Base-by-base conservation (phyloP, 805 yeast genomes). In the Diddensiella santjacobensis region DNA sequence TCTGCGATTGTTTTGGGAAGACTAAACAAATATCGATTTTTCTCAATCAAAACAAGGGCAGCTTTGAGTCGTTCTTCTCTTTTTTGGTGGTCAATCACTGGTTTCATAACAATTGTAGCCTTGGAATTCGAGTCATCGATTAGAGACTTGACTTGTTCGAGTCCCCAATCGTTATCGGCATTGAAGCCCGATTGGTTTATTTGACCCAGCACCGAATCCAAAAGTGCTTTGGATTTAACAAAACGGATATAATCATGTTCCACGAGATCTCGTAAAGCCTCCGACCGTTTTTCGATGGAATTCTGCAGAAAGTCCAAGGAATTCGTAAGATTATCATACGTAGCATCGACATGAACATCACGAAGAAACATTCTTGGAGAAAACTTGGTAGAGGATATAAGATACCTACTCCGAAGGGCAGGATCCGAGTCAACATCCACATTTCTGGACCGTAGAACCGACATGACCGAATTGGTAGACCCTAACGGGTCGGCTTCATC, bases 201-300 rank as follows among this genome's bases (percentile, higher is more conserved):
- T 53, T 78, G 81, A 18, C 64, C 68, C 51, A 80, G 75, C 3
- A 83, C 80, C 22, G 73, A 73, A 58, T 84, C 90, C 31, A 85
- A 65, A 2, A 78, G 70, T 20, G 83, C 77, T 58, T 85, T 85
- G 22, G 82, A 73, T 52, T 75, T 76, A 26, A 85, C 86, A 53
- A 83, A 84, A 55, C 75, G 72, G 46, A 78, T 75, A 55, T 80
- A 83, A 58, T 84, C 86, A 11, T 72, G 65, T 54, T 79, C 79
- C 13, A 83, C 79, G 37, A 81, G 62, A 13, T 61, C 57, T 49
- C 77, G 74, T 57, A 82, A 62, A 17, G 75, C 75, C 5, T 71
- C 69, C 33, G 80, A 75, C 54, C 77, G 77, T 1, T 71, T 64
- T 4, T 71, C 68, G 26, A 83, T 72, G 18, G 78, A 71, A 20